Evolutionary conservation across 768 basidiomycete genomes (phyloP).

Genomic region (Serendipita sp.): DNA sequence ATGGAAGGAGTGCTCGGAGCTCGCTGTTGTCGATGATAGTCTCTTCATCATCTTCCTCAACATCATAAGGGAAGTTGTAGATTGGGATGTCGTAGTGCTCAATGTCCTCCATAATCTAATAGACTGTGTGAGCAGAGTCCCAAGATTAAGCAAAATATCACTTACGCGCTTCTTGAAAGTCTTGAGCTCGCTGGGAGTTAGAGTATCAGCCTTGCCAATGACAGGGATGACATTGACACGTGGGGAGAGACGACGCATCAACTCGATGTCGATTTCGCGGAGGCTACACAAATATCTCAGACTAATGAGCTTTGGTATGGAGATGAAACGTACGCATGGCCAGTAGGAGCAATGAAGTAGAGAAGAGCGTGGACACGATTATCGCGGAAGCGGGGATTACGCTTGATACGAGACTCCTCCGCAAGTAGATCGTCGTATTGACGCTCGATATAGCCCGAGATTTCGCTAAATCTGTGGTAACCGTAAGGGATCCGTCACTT

Average conservation of each 20-base stretch:
- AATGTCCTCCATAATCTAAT: constrained; percentile 97
- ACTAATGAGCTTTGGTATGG: neutral
- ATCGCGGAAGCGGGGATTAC: constrained; percentile 97
- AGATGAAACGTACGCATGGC: constrained; percentile 62
- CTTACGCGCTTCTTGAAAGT: constrained; percentile 92
- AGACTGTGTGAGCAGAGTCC: constrained; percentile 18
- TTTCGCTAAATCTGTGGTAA: constrained; percentile 73
- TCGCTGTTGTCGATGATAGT: constrained; percentile 96
- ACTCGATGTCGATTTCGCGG: constrained; percentile 96
- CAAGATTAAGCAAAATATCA: constrained; percentile 21
- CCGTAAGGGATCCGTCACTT: neutral
- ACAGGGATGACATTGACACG: constrained; percentile 99
- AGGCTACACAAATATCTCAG: constrained; percentile 22
- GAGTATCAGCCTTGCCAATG: constrained; percentile 80
- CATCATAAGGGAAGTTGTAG: constrained; percentile 99
- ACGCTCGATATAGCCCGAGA: constrained; percentile 88
- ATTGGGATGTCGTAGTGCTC: constrained; percentile 96
- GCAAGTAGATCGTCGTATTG: constrained; percentile 99
- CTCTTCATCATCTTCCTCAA: constrained; percentile 98
- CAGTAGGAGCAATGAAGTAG: constrained; percentile 98
- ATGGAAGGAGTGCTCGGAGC: constrained; percentile 86
- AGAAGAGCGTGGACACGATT: constrained; percentile 92
- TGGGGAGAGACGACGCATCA: constrained; percentile 95
- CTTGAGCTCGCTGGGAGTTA: constrained; percentile 82
- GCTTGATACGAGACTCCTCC: constrained; percentile 97